Base-by-base conservation (phyloP, 1,284 basidiomycete genomes). In the Vanrija pseudolonga region DNA sequence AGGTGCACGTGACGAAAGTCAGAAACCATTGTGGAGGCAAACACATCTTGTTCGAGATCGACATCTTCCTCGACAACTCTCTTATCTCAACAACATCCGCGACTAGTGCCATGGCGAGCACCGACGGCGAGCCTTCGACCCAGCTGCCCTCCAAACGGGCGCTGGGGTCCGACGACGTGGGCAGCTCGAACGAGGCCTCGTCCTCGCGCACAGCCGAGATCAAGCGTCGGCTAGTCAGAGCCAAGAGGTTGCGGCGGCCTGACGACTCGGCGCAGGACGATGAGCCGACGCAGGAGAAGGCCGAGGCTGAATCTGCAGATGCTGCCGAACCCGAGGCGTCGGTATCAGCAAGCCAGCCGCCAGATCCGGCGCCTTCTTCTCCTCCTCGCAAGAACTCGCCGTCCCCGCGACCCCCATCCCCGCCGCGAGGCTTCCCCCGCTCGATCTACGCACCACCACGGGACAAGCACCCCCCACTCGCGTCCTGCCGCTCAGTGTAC, bases 401-500 rank as follows among this genome's bases (percentile, higher is more conserved):
- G 6, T 42, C 55, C 28, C 50, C 55, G 26, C 50, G 45, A n/a
- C 19, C 43, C 17, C 47, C 56, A 6, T 45, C 49, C 12, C 39
- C 52, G n/a, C 43, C 28, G 15, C 37, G 11, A 46, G 45, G 17
- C 58, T 47, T 42, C 60, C 63, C 67, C n/a, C 64, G 70, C 40
- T 76, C 71, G 15, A 54, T 59, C 26, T 72, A 72, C 41, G 90
- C 88, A 0, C 91, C 90, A 2, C 83, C 82, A 37, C 81, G 91
- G 53, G 85, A 82, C 3, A 76, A 78, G 3, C 89, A 95, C 70
- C 90, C 90, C 20, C 80, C 85, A 0, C 82, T 95, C 37, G 72
- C 81, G 32, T 84, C 90, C 0, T 94, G 93, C 38, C 85, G 93
- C 19, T 93, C 90, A 3, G 93, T 96, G 4, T 94, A 92, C 76